Evolutionary conservation across 495 filamentous ascomycete genomes (phyloP).

Genomic region (Neurospora sublineolata): DNA sequence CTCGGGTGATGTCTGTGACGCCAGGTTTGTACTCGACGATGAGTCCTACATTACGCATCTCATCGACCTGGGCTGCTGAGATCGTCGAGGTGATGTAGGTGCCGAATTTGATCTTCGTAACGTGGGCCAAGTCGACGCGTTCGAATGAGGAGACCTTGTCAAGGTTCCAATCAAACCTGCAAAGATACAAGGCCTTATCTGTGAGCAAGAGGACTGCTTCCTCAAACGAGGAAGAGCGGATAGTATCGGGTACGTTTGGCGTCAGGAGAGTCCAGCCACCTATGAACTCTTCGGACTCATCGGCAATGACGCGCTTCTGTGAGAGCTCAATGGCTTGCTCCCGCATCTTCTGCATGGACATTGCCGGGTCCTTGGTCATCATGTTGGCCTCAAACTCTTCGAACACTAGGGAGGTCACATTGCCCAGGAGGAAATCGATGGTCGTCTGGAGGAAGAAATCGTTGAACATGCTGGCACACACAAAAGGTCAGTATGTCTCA

Average conservation of each 20-base stretch:
- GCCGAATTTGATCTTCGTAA: slow-evolving; percentile 60
- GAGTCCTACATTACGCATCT: slow-evolving; percentile 69
- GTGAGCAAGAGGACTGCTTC: slow-evolving; percentile 82
- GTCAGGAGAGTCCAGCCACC: slow-evolving; percentile 72
- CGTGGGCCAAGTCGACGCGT: slow-evolving; percentile 62
- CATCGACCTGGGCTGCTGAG: slow-evolving; percentile 59
- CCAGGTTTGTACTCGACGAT: slow-evolving; percentile 64
- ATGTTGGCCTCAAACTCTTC: slow-evolving; percentile 84
- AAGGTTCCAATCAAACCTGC: slow-evolving; percentile 81
- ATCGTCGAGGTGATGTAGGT: slow-evolving; percentile 84
- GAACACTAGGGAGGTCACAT: slow-evolving; percentile 70
- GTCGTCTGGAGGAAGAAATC: slow-evolving; percentile 92
- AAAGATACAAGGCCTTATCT: slow-evolving; percentile 71
- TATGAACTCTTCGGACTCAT: slow-evolving; percentile 69
- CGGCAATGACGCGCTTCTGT: slow-evolving; percentile 71
- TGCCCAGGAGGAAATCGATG: slow-evolving; percentile 89
- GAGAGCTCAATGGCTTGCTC: slow-evolving; percentile 82
- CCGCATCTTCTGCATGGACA: slow-evolving; percentile 70
- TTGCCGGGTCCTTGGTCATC: slow-evolving; percentile 75
- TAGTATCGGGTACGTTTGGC: slow-evolving; percentile 43
- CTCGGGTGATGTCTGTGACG: slow-evolving; percentile 52
- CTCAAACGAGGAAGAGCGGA: slow-evolving; percentile 64
- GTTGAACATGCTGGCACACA: slow-evolving; percentile 71
- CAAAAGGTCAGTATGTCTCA: slow-evolving; percentile 12
- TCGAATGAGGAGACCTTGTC: slow-evolving; percentile 89